These are phyloP conservation scores for Talinum fruticosum DNA, from an alignment of 148 eudicot genomes.

Conservation along the genomic window DNA sequence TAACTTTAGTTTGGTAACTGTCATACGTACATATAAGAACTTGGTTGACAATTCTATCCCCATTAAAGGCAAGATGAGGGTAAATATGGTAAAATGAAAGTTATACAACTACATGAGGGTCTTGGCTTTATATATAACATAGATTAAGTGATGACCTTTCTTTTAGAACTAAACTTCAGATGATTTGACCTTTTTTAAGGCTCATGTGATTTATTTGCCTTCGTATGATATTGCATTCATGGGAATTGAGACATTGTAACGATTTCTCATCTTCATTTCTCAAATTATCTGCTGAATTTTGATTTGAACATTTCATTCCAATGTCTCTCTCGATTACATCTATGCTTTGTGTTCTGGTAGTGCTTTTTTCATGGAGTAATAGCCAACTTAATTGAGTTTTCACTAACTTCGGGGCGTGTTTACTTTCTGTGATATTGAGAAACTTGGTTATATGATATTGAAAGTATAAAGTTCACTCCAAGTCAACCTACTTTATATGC, in stretches of 20 bases:
- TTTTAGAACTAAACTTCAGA: neutral
- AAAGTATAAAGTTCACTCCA: no score
- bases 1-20: no score
- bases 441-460: no score
- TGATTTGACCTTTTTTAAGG: slow-evolving; percentile 35
- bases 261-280: neutral
- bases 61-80: no score
- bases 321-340: neutral
- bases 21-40: no score
- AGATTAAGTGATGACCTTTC: no score
- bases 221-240: slow-evolving; percentile 74
- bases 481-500: no score
- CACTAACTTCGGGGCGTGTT: neutral
- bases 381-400: neutral
- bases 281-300: neutral
- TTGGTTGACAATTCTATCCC: no score
- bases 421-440: no score
- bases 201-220: slow-evolving; percentile 77
- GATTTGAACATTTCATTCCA: neutral
- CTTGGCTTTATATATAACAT: no score
- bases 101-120: no score
- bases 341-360: neutral
- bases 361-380: neutral
- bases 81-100: no score
- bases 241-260: slow-evolving; percentile 87